Conservation (phyloP, 805 yeast genomes). For the Hanseniaspora hatyaiensis region DNA sequence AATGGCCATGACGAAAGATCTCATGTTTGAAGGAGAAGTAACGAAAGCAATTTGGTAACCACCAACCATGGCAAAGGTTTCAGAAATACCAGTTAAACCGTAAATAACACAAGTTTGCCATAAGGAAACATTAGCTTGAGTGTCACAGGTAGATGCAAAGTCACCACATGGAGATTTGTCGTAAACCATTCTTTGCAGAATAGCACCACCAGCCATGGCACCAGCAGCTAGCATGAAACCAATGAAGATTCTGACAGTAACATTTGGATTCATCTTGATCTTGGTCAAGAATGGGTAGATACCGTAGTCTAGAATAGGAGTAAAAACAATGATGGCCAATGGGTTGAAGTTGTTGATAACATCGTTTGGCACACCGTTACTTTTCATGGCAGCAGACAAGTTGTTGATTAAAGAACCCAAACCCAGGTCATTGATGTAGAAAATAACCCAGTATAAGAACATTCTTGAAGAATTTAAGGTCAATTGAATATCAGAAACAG, state of each 20-base stretch:
- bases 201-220: constrained; percentile 67
- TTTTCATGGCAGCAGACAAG: constrained; percentile 15
- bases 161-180: constrained; percentile 63
- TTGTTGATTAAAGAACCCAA: constrained; percentile 16
- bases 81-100: constrained; percentile 60
- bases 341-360: constrained; percentile 67
- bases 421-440: constrained; percentile 24
- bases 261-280: constrained; percentile 45
- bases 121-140: constrained; percentile 25
- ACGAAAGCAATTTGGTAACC: constrained; percentile 78
- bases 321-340: constrained; percentile 58
- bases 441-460: constrained; percentile 34
- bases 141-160: constrained; percentile 43
- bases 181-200: constrained; percentile 60
- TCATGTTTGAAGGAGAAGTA: constrained; percentile 56
- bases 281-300: constrained; percentile 42
- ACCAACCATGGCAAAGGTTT: constrained; percentile 68
- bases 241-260: constrained; percentile 53
- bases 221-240: constrained; percentile 57
- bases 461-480: constrained; percentile 37
- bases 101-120: constrained; percentile 39
- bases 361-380: constrained; percentile 65
- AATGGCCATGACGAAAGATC: constrained; percentile 36
- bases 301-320: constrained; percentile 55
- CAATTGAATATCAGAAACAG: constrained; percentile 37